A percentile compares a stretch with the other conserved stretches of the same genome.
phyloP scores from a whole-genome alignment of 805 yeast species.

The Cyberlindnera galapagoensis region DNA sequence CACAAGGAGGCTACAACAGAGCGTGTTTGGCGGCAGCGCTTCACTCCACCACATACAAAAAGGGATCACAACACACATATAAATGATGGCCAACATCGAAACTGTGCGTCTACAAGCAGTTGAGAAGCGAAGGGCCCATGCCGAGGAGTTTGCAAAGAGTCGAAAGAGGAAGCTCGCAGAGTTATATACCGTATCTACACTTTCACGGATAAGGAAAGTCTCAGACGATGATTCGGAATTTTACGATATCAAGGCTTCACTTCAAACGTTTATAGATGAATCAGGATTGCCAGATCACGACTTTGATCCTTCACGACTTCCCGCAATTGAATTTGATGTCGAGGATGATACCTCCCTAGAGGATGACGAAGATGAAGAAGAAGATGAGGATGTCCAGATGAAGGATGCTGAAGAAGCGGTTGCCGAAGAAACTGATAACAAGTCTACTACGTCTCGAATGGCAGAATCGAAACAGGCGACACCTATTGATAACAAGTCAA shows the following conservation, averaged over 20 bases:
- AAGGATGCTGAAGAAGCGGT: not conserved
- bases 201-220: slow-evolving; percentile 39
- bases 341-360: no score
- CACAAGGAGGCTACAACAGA: not conserved
- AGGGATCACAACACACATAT: no score
- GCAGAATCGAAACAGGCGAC: no score
- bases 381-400: not conserved
- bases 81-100: slow-evolving; percentile 15
- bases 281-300: slow-evolving; percentile 46
- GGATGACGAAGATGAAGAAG: slow-evolving; percentile 1
- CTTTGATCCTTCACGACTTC: slow-evolving; percentile 28
- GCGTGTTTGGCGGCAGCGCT: slow-evolving; percentile 1
- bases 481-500: no score
- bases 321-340: slow-evolving; percentile 7
- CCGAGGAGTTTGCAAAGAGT: slow-evolving; percentile 34
- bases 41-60: slow-evolving; percentile 1
- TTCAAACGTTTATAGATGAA: slow-evolving; percentile 40
- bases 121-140: slow-evolving; percentile 34
- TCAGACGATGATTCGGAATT: slow-evolving; percentile 30
- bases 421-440: no score
- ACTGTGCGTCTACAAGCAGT: slow-evolving; percentile 38
- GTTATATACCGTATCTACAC: slow-evolving; percentile 50
- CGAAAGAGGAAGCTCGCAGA: slow-evolving; percentile 57
- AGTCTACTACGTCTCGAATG: no score
- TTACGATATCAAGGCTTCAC: slow-evolving; percentile 32